Evolutionary conservation across 371 early-diverging fungal species (phyloP).

Genomic region (Apophysomyces sp.): DNA sequence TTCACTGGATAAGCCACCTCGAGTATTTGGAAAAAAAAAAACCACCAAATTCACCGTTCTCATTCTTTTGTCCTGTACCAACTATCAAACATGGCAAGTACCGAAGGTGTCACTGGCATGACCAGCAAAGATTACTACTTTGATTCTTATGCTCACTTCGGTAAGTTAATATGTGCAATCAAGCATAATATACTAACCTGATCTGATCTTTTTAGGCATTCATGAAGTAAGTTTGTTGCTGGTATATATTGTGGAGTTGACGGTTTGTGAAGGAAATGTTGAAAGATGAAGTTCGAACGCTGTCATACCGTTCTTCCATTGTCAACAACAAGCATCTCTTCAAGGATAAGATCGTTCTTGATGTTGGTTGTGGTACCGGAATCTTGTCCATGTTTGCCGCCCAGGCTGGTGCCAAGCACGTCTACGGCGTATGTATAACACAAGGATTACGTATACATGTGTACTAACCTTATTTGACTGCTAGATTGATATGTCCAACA

Average conservation of each 20-base stretch:
- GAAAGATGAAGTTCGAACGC: conserved; percentile 95
- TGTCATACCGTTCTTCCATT: conserved; percentile 90
- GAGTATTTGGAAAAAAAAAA: not conserved
- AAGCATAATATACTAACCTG: not conserved
- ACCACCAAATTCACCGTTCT: not conserved
- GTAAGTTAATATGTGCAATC: conserved; percentile 43
- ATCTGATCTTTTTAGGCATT: conserved; percentile 38
- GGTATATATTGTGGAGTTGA: not conserved
- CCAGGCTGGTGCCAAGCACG: conserved; percentile 87
- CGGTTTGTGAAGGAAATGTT: conserved; percentile 75
- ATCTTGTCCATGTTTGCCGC: conserved; percentile 96
- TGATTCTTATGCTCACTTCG: conserved; percentile 95
- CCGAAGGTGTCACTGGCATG: conserved; percentile 30
- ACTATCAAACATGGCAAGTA: conserved; percentile 8
- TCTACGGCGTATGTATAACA: conserved; percentile 73
- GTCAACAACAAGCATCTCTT: conserved; percentile 93
- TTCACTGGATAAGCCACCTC: not conserved
- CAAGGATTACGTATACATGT: not conserved
- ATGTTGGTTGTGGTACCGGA: conserved; percentile 96
- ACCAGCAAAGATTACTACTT: conserved; percentile 94
- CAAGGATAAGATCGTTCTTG: conserved; percentile 95
- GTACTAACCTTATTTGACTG: not conserved
- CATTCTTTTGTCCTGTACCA: not conserved
- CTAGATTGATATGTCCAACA: conserved; percentile 93
- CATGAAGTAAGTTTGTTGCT: conserved; percentile 40